A percentile compares a stretch with the other conserved stretches of the same genome.
Conservation (phyloP, 2,329 filamentous ascomycete species). For the Verticillium tricorpus region DNA sequence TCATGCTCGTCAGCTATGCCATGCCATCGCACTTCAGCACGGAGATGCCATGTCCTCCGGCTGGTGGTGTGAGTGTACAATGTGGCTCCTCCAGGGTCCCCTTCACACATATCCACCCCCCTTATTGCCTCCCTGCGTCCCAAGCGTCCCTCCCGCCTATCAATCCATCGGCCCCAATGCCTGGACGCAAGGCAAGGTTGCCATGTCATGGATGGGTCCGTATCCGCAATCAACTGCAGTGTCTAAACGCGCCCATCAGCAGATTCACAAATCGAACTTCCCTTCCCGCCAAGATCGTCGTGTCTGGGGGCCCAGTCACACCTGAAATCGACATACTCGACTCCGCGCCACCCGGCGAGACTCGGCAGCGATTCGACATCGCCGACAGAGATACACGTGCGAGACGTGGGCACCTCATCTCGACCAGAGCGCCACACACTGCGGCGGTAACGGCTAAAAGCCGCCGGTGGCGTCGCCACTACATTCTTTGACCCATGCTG, state of each 20-base stretch:
- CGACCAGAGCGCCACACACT: not conserved
- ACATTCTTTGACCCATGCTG: not conserved
- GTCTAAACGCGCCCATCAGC: not conserved
- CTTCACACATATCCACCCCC: not conserved
- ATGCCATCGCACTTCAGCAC: not conserved
- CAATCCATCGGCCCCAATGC: not conserved
- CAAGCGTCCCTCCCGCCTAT: not conserved
- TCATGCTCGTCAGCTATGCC: no score
- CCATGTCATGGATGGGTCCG: not conserved
- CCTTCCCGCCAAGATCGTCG: not conserved
- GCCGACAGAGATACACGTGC: not conserved
- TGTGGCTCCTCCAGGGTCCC: not conserved
- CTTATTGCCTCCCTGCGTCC: not conserved
- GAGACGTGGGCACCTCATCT: not conserved
- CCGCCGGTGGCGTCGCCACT: not conserved
- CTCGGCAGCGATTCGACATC: not conserved
- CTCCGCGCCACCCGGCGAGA: not conserved
- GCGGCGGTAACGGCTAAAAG: not conserved
- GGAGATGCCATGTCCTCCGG: not conserved
- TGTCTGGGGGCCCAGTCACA: not conserved
- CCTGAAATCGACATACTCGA: not conserved
- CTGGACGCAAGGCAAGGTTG: not conserved
- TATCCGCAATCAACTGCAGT: not conserved
- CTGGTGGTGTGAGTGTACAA: not conserved
- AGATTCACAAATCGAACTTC: not conserved